Evolutionary conservation across 345 rosid genomes (phyloP), one percentile per base, ranked within the genome.

Genomic region (Erucastrum elatum): DNA sequence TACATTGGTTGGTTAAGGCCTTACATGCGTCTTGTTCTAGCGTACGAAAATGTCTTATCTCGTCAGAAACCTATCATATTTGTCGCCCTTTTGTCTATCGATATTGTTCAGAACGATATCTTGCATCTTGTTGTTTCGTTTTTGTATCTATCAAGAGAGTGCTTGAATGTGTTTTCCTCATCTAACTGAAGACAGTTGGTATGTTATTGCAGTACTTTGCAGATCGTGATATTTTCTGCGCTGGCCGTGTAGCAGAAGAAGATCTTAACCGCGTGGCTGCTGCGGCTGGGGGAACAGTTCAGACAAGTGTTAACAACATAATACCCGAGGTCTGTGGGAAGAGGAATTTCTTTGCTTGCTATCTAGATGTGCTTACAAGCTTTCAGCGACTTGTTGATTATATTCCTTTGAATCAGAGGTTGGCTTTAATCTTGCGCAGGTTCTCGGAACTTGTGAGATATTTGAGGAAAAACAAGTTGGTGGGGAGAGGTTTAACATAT

Each of bases 391-490:
- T 25, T 64, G 71, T 53, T 63, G 16, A 39, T 81, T 46, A 29
- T 66, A 37, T 66, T 58, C 61, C 64, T 70, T 16, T 37, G 10
- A 66, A 25, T 30, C 55, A 35, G 44, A 81, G 27, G 30, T 26
- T 16, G 27, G 4, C 58, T 63, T 78, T 13, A 78, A 70, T 76
- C 71, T 31, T 66, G 64, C 84, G 17, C 86, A 96, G 99, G 90
- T 96, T 84, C 97, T 96, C 66, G 99, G 99, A 51, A 88, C 94
- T 70, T 96, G 98, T 78, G 99, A 93, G 86, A 53, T 87, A 66
- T 96, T 96, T 68, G 99, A 96, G 88, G 98, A 96, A 84, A 91
- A 66, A 77, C 99, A 96, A 85, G 99, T 96, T 83, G 99, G 99
- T 81, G 90, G 91, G 73, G 99, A 96, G 83, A 90, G 99, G 84